A percentile compares a stretch with the other conserved stretches of the same genome.
Conservation (phyloP, 805 yeast species). For the Metschnikowia baotianmanensis region DNA sequence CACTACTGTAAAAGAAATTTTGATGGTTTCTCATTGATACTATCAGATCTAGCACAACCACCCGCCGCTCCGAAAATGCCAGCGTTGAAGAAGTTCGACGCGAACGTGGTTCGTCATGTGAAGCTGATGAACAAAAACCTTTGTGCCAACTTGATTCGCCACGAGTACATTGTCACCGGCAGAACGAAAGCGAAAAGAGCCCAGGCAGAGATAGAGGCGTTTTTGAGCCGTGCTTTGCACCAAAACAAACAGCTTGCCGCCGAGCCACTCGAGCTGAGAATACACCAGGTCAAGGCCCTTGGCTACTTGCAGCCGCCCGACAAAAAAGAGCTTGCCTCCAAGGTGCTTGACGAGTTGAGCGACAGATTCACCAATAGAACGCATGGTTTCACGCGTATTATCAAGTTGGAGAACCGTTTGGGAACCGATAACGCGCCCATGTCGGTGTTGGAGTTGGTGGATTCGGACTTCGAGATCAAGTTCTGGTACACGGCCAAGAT, state of each 20-base stretch:
- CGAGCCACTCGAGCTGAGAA: conserved; percentile 16
- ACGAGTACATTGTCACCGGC: conserved; percentile 43
- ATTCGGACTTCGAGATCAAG: conserved; percentile 59
- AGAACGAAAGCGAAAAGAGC: conserved; percentile 45
- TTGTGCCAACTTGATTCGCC: conserved; percentile 43
- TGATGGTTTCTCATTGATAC: conserved; percentile 2
- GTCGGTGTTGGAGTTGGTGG: conserved; percentile 84
- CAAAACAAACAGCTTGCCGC: conserved; percentile 22
- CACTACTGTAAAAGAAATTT: not conserved
- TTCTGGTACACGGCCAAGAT: conserved; percentile 76
- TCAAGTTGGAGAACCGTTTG: conserved; percentile 78
- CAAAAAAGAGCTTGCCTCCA: conserved; percentile 38
- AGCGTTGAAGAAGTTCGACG: conserved; percentile 40
- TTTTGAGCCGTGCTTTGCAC: conserved; percentile 32
- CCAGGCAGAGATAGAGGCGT: conserved; percentile 39
- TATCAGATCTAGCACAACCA: too few relatives aligned
- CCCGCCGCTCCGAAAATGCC: conserved; percentile 28
- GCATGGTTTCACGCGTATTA: conserved; percentile 84
- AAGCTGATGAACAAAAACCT: conserved; percentile 46
- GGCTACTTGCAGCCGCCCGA: conserved; percentile 28
- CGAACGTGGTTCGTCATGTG: conserved; percentile 41
- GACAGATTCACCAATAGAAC: conserved; percentile 59
- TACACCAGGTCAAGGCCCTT: conserved; percentile 20
- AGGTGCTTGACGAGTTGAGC: conserved; percentile 62
- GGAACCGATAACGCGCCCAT: conserved; percentile 88